Percentiles rank a stretch among this genome's conserved stretches.
These are phyloP conservation scores for Candida sp. DNA, from an alignment of 1,139 yeast species.

Conservation along the genomic window DNA sequence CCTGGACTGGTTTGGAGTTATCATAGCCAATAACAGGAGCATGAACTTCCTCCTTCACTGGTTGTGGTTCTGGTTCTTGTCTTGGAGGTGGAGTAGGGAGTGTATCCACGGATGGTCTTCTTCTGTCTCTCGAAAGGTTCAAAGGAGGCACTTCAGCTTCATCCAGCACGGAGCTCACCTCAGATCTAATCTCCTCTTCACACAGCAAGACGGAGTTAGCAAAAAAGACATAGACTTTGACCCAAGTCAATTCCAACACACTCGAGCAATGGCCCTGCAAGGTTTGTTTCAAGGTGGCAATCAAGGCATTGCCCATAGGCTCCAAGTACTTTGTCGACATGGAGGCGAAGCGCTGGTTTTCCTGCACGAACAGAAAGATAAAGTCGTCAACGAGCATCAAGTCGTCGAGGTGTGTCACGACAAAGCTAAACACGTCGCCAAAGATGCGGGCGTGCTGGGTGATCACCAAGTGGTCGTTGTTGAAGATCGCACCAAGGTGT, in stretches of 20 bases:
- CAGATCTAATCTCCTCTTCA: constrained; percentile 14
- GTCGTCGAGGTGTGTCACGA: constrained; percentile 36
- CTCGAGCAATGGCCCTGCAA: constrained; percentile 37
- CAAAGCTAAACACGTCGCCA: constrained; percentile 40
- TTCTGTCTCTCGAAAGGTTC: constrained; percentile 17
- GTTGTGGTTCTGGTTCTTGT: neutral
- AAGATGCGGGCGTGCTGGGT: constrained; percentile 37
- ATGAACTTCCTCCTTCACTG: neutral
- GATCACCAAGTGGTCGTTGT: constrained; percentile 23
- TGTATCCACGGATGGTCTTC: constrained; percentile 1
- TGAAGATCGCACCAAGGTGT: constrained; percentile 27
- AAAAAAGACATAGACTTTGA: constrained; percentile 42
- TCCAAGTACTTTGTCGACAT: constrained; percentile 39
- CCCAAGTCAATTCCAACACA: constrained; percentile 44
- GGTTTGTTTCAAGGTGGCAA: constrained; percentile 43
- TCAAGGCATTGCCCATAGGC: constrained; percentile 46
- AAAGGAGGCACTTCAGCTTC: constrained; percentile 20
- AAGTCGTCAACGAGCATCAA: constrained; percentile 34
- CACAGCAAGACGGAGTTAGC: constrained; percentile 40
- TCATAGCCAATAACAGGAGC: constrained; percentile 13
- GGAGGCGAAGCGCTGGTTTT: constrained; percentile 31
- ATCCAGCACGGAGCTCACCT: constrained; percentile 15
- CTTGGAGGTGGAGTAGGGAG: constrained; percentile 6
- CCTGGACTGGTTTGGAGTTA: constrained; percentile 14
- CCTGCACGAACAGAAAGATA: constrained; percentile 35